A percentile compares a stretch with the other conserved stretches of the same genome.
These are phyloP conservation scores for Wallemia ichthyophaga DNA, from an alignment of 1,284 basidiomycete genomes.

Conservation along the genomic window DNA sequence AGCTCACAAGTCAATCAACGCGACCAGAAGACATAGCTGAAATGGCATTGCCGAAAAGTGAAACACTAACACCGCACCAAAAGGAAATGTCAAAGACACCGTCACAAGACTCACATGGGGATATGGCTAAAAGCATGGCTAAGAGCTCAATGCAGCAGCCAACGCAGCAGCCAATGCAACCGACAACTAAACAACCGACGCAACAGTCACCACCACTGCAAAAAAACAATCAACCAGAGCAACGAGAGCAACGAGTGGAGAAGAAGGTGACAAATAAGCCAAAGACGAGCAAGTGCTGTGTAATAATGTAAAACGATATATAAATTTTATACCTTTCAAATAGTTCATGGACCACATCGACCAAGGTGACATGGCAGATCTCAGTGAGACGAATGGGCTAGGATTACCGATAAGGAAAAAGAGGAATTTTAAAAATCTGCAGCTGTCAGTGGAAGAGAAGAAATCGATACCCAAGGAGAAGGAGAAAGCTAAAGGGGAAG, in stretches of 20 bases:
- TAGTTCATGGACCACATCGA: background rate
- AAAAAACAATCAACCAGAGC: background rate
- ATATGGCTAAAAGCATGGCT: no score
- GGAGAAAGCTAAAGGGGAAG: no score
- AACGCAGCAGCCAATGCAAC: no score
- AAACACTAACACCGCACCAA: background rate
- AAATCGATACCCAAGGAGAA: background rate
- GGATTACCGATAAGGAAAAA: constrained; percentile 22
- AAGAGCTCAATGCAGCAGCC: no score
- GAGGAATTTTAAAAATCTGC: constrained; percentile 44
- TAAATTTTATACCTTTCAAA: background rate
- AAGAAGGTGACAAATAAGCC: background rate
- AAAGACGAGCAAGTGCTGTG: no score
- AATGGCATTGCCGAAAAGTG: background rate
- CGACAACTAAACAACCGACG: no score
- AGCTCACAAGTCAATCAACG: no score
- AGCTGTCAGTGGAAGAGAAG: constrained; percentile 19
- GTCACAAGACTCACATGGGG: no score
- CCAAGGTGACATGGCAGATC: background rate
- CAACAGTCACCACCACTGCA: background rate
- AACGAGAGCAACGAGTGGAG: background rate
- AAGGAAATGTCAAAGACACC: no score
- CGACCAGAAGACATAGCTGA: background rate
- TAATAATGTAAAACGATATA: background rate
- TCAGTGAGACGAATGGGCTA: background rate